Evolutionary conservation across 352 stramenopile species (phyloP), one percentile per base, ranked within the genome.

Genomic region (Globisporangium cederbergense): DNA sequence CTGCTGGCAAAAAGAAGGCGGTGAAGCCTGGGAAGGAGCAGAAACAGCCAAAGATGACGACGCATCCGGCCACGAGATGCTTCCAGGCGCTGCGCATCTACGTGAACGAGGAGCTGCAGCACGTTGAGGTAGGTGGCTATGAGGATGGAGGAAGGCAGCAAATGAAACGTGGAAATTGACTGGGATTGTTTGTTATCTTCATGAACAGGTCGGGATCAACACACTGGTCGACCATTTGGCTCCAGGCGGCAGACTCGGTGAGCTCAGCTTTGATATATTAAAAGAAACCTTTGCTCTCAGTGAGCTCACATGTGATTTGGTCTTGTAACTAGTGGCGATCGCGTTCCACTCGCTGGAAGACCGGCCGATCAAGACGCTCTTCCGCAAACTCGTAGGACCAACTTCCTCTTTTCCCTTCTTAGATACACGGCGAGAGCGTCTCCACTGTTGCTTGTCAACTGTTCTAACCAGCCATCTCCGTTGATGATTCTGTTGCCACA

Each of bases 341-440:
- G 86, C 86, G 52, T 94, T 94, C 62, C 86, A 94, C 74, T 94
- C 86, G 6, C 73, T 94, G 16, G 86, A 94, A 54, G 86, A 94
- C 59, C 83, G 86, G 16, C 83, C 83, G 30, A 94, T 94, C 64
- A 94, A 94, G 71, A 65, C 75, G 9, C 77, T 91, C 22, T 91
- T 94, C 59, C 78, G 86, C 8, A 65, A 78, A 34, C 63, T 91
- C 56, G 80, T 92, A 73, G 18, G 71, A 22, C 11, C 11, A 18
- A 43, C 14, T 11, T 16, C 59, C 38, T 11, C 2, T 30, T 57
- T 16, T 28, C 1, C 25, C 25, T 28, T 28, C 25, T 28, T 28
- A 28, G 25, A 28, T 28, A 1, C 25, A 28, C 25, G 25, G 25
- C 25, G 25, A 28, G 25, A 28, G 25, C 25, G 25, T 28, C 25